phyloP scores from a whole-genome alignment of 2,329 filamentous ascomycete genomes.

The Sporothrix pallida region DNA sequence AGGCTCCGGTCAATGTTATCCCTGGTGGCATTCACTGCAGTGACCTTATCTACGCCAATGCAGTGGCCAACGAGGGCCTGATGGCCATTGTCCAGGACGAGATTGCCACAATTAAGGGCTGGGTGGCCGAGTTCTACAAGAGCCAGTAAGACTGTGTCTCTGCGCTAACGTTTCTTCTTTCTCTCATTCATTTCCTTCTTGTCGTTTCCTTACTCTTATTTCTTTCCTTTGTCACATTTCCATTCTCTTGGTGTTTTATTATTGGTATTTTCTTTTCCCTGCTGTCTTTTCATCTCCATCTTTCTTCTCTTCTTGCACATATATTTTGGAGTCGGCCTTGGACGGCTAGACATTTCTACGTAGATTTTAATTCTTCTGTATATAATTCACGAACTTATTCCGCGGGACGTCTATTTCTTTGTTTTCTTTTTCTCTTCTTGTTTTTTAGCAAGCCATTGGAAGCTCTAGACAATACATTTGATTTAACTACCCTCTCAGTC shows the following conservation, averaged over 20 bases:
- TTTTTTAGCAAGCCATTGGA: neutral
- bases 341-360: neutral
- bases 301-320: constrained; percentile 23
- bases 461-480: neutral
- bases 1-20: constrained; percentile 47
- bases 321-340: constrained; percentile 12
- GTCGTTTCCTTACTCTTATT: neutral
- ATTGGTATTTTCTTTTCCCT: too few species aligned
- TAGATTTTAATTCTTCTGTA: constrained; percentile 1
- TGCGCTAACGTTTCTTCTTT: neutral
- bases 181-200: neutral
- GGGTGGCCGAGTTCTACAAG: constrained; percentile 59
- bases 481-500: too few species aligned
- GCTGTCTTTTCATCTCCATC: too few species aligned
- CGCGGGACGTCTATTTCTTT: too few species aligned
- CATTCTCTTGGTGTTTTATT: too few species aligned
- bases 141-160: constrained; percentile 4
- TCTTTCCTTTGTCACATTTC: too few species aligned
- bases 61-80: constrained; percentile 55
- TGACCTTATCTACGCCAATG: constrained; percentile 54
- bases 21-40: constrained; percentile 50
- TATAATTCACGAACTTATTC: constrained; percentile 12
- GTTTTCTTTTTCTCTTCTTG: neutral
- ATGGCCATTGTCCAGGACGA: constrained; percentile 57
- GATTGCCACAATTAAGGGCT: constrained; percentile 57